Evolutionary conservation across 225 moss, liverwort and hornwort genomes (phyloP).

Genomic region (Physcomitrium patens): DNA sequence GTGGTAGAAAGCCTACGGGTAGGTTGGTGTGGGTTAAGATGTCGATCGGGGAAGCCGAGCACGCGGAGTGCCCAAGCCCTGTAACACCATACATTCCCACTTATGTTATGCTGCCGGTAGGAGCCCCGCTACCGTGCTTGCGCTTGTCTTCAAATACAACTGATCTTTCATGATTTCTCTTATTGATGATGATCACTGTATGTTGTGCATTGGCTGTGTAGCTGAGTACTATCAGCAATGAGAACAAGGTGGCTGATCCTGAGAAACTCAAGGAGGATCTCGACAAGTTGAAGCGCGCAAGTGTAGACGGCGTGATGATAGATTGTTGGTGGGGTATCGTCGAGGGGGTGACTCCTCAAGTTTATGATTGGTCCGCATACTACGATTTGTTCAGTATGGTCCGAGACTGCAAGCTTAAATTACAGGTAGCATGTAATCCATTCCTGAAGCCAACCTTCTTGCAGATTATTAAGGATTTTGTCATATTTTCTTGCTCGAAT

Average conservation of each 20-base stretch:
- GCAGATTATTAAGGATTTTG: no score
- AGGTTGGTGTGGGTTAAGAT: constrained; percentile 22
- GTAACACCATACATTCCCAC: constrained; percentile 70
- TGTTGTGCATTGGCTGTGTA: constrained; percentile 22
- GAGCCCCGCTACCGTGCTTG: no score
- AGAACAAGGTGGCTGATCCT: constrained; percentile 61
- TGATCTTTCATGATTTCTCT: no score
- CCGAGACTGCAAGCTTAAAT: constrained; percentile 49
- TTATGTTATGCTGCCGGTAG: constrained; percentile 92
- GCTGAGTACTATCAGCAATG: constrained; percentile 60
- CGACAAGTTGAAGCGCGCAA: constrained; percentile 53
- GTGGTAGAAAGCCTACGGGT: not conserved
- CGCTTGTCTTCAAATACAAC: not conserved
- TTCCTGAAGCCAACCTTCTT: no score
- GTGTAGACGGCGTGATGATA: constrained; percentile 74
- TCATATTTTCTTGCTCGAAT: no score
- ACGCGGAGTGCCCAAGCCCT: constrained; percentile 43
- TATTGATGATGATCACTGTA: no score
- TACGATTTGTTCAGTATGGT: constrained; percentile 54
- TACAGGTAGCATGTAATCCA: constrained; percentile 45
- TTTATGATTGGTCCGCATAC: constrained; percentile 70
- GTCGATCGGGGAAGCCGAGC: constrained; percentile 39
- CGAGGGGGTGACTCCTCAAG: constrained; percentile 45
- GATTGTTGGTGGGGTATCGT: constrained; percentile 87
- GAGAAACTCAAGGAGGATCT: constrained; percentile 52